These are phyloP conservation scores for Pseudevernia furfuracea DNA, from an alignment of 495 filamentous ascomycete species.

Conservation along the genomic window DNA sequence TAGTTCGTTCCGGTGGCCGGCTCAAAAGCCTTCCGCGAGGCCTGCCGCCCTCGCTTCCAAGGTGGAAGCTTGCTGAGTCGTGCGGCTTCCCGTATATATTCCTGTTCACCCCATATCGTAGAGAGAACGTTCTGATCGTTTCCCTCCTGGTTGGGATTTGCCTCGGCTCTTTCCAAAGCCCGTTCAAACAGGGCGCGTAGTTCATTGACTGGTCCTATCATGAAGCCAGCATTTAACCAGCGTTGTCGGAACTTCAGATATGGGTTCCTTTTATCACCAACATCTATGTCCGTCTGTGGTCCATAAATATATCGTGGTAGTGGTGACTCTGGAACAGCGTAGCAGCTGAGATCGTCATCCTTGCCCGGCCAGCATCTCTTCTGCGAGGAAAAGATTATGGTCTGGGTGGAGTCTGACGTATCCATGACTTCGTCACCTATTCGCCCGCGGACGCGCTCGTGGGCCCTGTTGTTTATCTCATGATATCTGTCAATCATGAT, in stretches of 20 bases:
- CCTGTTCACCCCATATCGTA: constrained; percentile 11
- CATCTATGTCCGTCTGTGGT: constrained; percentile 13
- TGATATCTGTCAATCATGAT: constrained; percentile 15
- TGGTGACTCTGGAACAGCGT: constrained; percentile 8
- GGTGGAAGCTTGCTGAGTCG: neutral
- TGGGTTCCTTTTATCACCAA: constrained; percentile 10
- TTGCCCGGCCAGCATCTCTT: constrained; percentile 20
- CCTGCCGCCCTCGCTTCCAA: neutral
- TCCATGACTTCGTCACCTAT: neutral
- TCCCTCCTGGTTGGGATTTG: constrained; percentile 5
- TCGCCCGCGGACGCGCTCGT: constrained; percentile 1
- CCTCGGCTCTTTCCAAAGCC: constrained; percentile 4
- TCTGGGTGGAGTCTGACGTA: neutral
- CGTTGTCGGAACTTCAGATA: constrained; percentile 10
- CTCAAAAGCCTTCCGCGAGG: constrained; percentile 3
- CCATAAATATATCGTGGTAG: constrained; percentile 16
- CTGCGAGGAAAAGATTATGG: constrained; percentile 15
- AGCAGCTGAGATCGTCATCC: constrained; percentile 9
- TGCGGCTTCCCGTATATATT: constrained; percentile 11
- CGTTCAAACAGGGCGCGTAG: constrained; percentile 10
- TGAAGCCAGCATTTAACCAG: constrained; percentile 16
- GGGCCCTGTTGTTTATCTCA: constrained; percentile 9
- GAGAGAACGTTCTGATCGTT: constrained; percentile 14
- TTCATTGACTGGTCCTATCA: constrained; percentile 13
- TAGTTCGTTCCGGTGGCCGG: constrained; percentile 3